These are phyloP conservation scores for Metarhizium sp. DNA, from an alignment of 2,329 filamentous ascomycete species.

Conservation along the genomic window DNA sequence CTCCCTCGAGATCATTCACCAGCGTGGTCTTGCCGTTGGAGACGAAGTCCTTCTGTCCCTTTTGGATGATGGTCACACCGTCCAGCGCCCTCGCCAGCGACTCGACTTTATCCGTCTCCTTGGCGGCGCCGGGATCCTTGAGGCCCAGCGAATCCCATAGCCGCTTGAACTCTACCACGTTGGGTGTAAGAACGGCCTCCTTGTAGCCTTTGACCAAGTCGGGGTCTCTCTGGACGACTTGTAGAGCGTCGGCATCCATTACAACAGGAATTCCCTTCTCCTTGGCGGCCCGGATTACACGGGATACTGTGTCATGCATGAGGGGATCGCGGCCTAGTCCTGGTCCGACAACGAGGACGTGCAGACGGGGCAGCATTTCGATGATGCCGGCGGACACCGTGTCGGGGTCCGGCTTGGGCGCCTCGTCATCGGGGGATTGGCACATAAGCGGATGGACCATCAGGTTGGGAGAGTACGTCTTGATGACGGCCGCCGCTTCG, in stretches of 20 bases:
- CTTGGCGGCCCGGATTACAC: conserved; percentile 70
- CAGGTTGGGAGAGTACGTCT: conserved; percentile 93
- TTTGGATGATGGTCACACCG: conserved; percentile 86
- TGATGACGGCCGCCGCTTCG: conserved; percentile 79
- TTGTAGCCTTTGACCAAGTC: conserved; percentile 71
- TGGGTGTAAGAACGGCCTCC: conserved; percentile 84
- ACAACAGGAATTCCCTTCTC: conserved; percentile 69
- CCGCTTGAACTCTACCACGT: conserved; percentile 84
- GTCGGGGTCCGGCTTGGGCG: conserved; percentile 43
- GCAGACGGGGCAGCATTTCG: conserved; percentile 73
- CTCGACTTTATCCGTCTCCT: conserved; percentile 44
- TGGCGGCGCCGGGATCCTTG: conserved; percentile 34
- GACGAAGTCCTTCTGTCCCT: conserved; percentile 74
- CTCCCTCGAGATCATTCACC: conserved; percentile 68
- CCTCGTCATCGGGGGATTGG: conserved; percentile 39
- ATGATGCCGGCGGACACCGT: conserved; percentile 60
- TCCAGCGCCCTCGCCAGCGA: conserved; percentile 64
- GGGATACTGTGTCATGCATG: conserved; percentile 79
- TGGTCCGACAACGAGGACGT: conserved; percentile 87
- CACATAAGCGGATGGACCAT: conserved; percentile 98
- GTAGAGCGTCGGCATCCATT: conserved; percentile 82
- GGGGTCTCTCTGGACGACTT: conserved; percentile 66
- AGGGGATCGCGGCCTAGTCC: conserved; percentile 82
- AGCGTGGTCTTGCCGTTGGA: conserved; percentile 71
- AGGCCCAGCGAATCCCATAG: conserved; percentile 69